Base-by-base conservation (phyloP, 371 early-diverging fungal species). In the Saksenaea oblongispora region DNA sequence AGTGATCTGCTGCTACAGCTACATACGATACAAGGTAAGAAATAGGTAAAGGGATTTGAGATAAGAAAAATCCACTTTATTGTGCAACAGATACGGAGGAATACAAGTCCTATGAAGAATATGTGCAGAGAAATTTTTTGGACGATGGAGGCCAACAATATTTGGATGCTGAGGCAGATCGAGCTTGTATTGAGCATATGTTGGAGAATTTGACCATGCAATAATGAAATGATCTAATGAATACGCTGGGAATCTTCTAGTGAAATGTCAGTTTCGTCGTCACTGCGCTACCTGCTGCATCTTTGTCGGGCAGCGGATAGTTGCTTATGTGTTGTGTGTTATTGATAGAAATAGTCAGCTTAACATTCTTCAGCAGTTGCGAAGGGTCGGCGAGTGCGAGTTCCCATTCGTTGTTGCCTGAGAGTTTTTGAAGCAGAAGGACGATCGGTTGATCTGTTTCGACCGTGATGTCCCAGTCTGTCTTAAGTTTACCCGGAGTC, bases 61-160 rank as follows among this genome's bases (percentile, higher is more conserved):
- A 2, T 10, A 47, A 22, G 5, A 22, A n/a, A 10, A 18, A 47
- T 8, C 22, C 4, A 47, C 24, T 1, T 22, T n/a, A 10, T 8
- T 22, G 24, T 22, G 51, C 51, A 13, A 8, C 58, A 71, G 68
- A 71, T 34, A 17, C 57, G 28, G 28, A 44, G 7, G 63, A 72
- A 31, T 75, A 71, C 42, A 56, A 31, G 4, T 71, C 69, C 0
- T 75, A 75, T 26, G 78, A 75, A 62, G 75, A 78, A 2, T 78
- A 66, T 63, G 70, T 78, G 14, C 66, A 75, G 54, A 67, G 64
- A 15, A 71, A 70, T 44, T 78, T 75, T 56, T 57, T 78, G 24
- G 75, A 75, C 54, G 58, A 65, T 36, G 75, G 73, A 5, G 73
- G 73, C 5, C 66, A 73, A n/a, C 41, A 71, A 28, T 71, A 71